These are phyloP conservation scores for Malus hybrid DNA, from an alignment of 331 rosid genomes.

Conservation along the genomic window DNA sequence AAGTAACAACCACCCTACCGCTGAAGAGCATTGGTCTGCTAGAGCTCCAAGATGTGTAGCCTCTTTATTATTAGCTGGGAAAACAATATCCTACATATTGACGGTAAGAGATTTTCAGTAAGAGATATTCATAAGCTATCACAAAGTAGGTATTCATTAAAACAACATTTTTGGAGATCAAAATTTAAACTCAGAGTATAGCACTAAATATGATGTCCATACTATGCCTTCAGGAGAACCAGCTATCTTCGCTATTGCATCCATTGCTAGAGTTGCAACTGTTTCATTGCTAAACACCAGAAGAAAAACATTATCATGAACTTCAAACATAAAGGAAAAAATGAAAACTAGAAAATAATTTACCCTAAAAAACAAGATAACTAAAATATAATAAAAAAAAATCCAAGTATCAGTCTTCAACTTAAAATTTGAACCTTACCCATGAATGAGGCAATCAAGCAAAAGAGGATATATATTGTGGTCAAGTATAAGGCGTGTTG, in stretches of 20 bases:
- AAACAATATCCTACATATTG: constrained; percentile 57
- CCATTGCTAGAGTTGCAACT: constrained; percentile 60
- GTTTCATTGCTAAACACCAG: constrained; percentile 49
- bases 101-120: constrained; percentile 10
- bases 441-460: constrained; percentile 72
- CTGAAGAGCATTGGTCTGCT: constrained; percentile 53
- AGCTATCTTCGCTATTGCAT: constrained; percentile 61
- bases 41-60: constrained; percentile 56
- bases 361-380: not conserved
- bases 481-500: constrained; percentile 44
- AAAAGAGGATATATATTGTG: constrained; percentile 59
- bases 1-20: constrained; percentile 42
- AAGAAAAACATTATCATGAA: not conserved
- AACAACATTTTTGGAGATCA: not conserved
- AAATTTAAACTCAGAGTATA: not conserved
- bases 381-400: not conserved
- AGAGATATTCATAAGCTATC: constrained; percentile 1
- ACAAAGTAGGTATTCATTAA: not conserved
- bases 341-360: not conserved
- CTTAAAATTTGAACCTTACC: constrained; percentile 36
- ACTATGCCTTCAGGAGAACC: constrained; percentile 73
- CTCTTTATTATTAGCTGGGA: constrained; percentile 49
- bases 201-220: constrained; percentile 15
- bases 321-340: not conserved
- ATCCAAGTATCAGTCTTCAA: not conserved